Evolutionary conservation across 83 land plant genomes (phyloP).

Genomic region (Picea abies): DNA sequence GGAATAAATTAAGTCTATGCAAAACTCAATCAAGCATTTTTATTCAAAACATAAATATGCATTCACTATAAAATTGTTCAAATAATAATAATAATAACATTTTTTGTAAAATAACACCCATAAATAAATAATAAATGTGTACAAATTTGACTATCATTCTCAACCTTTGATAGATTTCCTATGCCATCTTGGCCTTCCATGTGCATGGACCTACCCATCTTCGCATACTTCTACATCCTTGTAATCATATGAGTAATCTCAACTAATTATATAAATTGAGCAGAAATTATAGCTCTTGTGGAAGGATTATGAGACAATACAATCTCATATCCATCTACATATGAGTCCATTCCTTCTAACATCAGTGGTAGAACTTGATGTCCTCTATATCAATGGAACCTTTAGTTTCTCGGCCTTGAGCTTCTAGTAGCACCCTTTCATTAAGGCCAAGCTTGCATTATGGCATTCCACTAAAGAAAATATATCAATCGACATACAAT

Average conservation of each 20-base stretch:
- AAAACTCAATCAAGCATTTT: too few species aligned
- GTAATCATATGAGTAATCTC: neutral
- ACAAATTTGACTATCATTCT: too few species aligned
- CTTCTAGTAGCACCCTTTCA: constrained; percentile 93
- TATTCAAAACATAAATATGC: too few species aligned
- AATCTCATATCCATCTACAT: constrained; percentile 59
- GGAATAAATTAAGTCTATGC: too few species aligned
- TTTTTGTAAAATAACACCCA: too few species aligned
- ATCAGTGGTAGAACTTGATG: constrained; percentile 91
- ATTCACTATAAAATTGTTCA: too few species aligned
- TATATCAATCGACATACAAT: neutral
- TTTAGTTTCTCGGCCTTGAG: constrained; percentile 95
- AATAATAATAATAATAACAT: too few species aligned
- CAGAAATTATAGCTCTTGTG: constrained; percentile 22
- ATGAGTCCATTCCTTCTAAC: constrained; percentile 55
- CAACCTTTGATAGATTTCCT: too few species aligned
- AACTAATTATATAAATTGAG: constrained; percentile 17
- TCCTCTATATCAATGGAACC: constrained; percentile 98
- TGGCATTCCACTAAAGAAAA: constrained; percentile 91
- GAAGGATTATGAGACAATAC: constrained; percentile 34
- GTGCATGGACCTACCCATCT: too few species aligned
- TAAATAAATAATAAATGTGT: too few species aligned
- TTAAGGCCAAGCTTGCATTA: constrained; percentile 99
- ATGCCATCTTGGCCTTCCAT: too few species aligned
- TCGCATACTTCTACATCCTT: too few species aligned